Conservation (phyloP, 768 basidiomycete species). For the Lentinula raphanica region DNA sequence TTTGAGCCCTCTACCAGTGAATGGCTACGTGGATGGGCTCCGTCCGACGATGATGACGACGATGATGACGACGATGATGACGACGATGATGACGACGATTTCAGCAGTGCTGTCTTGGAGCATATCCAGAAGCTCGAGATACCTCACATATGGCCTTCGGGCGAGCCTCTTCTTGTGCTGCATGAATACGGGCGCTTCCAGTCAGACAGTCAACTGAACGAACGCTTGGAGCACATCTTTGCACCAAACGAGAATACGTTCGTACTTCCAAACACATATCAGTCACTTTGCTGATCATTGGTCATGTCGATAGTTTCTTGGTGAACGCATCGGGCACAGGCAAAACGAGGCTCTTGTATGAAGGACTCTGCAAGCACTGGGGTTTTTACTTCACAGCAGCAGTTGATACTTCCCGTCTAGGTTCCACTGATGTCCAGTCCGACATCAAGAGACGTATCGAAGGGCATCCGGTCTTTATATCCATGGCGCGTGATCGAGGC, state of each 20-base stretch:
- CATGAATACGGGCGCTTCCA: neutral
- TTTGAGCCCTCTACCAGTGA: neutral
- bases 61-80: too few species aligned
- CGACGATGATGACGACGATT: too few species aligned
- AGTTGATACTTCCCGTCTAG: neutral
- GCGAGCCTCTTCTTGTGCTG: neutral
- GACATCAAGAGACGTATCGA: too few species aligned
- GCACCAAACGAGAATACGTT: neutral
- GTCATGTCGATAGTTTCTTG: too few species aligned
- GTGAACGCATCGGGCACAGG: constrained; percentile 10
- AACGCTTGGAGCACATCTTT: neutral
- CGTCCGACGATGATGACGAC: too few species aligned
- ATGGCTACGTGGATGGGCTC: neutral
- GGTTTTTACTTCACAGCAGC: constrained; percentile 1
- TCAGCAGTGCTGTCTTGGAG: neutral
- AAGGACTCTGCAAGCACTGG: constrained; percentile 9
- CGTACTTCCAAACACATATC: too few species aligned
- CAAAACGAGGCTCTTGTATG: constrained; percentile 7
- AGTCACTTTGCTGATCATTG: too few species aligned
- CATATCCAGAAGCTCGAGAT: neutral
- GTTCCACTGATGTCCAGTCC: neutral
- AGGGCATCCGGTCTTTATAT: too few species aligned
- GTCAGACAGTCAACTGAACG: neutral
- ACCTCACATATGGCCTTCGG: neutral
- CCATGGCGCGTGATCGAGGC: too few species aligned